phyloP scores from a whole-genome alignment of 441 rosid genomes.

The Brassica balearica region DNA sequence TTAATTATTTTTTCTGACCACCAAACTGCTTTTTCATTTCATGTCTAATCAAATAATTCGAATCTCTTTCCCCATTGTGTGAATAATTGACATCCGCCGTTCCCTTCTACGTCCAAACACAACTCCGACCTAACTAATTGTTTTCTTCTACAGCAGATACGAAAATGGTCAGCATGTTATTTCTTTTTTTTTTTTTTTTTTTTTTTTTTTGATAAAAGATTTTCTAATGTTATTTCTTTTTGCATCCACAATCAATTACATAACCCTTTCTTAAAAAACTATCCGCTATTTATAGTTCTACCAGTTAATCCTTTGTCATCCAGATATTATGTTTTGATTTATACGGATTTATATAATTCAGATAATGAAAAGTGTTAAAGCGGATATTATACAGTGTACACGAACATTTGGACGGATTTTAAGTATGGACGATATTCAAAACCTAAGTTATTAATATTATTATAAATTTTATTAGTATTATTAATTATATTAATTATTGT shows the following conservation, averaged over 20 bases:
- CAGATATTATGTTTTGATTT: neutral
- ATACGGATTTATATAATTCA: neutral
- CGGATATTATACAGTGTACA: neutral
- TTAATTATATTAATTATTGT: no score
- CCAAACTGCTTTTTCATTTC: constrained; percentile 31
- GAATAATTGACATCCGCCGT: constrained; percentile 41
- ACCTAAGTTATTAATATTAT: no score
- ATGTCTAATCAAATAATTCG: constrained; percentile 43
- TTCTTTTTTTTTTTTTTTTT: no score
- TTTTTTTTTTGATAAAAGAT: no score
- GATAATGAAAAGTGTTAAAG: neutral
- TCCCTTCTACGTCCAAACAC: constrained; percentile 28
- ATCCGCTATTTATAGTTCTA: neutral
- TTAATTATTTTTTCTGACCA: constrained; percentile 30
- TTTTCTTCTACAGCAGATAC: neutral
- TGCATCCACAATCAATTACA: neutral
- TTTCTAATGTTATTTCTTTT: neutral
- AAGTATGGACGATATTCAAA: neutral
- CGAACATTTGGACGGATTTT: neutral
- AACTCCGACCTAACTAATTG: constrained; percentile 4
- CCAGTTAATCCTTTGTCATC: neutral
- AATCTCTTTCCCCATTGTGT: constrained; percentile 31
- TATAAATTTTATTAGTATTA: neutral
- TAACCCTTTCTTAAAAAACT: neutral
- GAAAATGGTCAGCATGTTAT: no score